Conservation (phyloP, 1,284 basidiomycete species). For the Rhodotorula sp. region DNA sequence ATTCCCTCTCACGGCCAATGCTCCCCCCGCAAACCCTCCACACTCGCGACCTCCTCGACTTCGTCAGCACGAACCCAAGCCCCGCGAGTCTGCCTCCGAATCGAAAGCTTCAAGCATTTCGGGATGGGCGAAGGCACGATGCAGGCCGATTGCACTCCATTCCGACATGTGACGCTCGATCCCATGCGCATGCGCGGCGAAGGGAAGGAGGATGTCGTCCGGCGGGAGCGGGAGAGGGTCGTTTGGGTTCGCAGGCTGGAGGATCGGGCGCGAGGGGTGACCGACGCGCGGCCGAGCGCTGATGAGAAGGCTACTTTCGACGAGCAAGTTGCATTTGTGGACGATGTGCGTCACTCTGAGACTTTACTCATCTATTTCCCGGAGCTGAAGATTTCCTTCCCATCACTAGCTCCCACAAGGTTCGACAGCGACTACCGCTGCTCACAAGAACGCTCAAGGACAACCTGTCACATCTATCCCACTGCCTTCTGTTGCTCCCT, state of each 20-base stretch:
- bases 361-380: too few species aligned
- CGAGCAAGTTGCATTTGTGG: not conserved
- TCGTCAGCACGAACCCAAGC: not conserved
- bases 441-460: too few species aligned
- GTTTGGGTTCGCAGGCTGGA: slow-evolving; percentile 3
- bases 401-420: not conserved
- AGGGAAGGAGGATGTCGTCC: not conserved
- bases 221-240: not conserved
- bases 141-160: not conserved
- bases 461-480: too few species aligned
- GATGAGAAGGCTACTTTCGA: not conserved
- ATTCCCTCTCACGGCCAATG: not conserved
- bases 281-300: not conserved
- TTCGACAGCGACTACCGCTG: not conserved
- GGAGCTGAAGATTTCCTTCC: not conserved
- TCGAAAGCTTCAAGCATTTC: not conserved
- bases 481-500: too few species aligned
- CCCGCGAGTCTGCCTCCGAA: slow-evolving; percentile 8
- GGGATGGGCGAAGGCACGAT: not conserved
- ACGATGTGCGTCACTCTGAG: too few species aligned
- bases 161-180: not conserved
- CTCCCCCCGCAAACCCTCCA: not conserved
- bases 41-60: not conserved
- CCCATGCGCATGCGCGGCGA: not conserved
- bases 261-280: not conserved